A percentile compares a stretch with the other conserved stretches of the same genome.
Evolutionary conservation across 192 early-diverging fungal species (phyloP).

Genomic region (Diversispora eburnea): DNA sequence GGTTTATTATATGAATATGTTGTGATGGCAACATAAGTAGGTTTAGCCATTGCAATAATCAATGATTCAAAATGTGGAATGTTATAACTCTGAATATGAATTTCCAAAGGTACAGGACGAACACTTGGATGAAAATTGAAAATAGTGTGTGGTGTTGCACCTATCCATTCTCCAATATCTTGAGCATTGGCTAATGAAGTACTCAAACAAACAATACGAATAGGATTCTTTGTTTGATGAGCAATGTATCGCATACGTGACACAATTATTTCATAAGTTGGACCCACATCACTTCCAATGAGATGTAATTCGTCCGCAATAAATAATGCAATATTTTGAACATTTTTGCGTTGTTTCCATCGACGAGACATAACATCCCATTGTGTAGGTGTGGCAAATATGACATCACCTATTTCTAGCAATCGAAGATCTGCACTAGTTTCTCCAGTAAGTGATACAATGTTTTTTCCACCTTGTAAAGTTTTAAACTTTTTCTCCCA

Average conservation of each 20-base stretch:
- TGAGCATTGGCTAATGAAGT: constrained; percentile 93
- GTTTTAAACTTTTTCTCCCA: constrained; percentile 81
- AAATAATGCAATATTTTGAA: constrained; percentile 84
- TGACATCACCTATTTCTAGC: constrained; percentile 87
- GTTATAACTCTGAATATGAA: constrained; percentile 89
- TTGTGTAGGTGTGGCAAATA: constrained; percentile 82
- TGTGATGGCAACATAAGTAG: constrained; percentile 75
- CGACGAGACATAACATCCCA: constrained; percentile 95
- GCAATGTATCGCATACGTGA: constrained; percentile 93
- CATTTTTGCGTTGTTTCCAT: constrained; percentile 94
- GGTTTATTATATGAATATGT: constrained; percentile 60
- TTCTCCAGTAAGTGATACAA: constrained; percentile 90
- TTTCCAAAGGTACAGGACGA: constrained; percentile 90
- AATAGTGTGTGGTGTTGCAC: constrained; percentile 67
- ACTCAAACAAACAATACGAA: constrained; percentile 90
- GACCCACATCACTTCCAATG: constrained; percentile 86
- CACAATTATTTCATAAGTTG: constrained; percentile 89
- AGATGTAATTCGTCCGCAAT: constrained; percentile 94
- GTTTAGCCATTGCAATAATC: constrained; percentile 92
- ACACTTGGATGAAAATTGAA: constrained; percentile 96
- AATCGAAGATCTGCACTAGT: constrained; percentile 84
- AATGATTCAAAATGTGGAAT: constrained; percentile 92
- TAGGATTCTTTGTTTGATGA: constrained; percentile 67
- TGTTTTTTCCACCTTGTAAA: constrained; percentile 81
- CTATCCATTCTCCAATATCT: constrained; percentile 98